Evolutionary conservation across 352 stramenopile species (phyloP), one percentile per base, ranked within the genome.

Genomic region (Phytopythium chamaehyphon): DNA sequence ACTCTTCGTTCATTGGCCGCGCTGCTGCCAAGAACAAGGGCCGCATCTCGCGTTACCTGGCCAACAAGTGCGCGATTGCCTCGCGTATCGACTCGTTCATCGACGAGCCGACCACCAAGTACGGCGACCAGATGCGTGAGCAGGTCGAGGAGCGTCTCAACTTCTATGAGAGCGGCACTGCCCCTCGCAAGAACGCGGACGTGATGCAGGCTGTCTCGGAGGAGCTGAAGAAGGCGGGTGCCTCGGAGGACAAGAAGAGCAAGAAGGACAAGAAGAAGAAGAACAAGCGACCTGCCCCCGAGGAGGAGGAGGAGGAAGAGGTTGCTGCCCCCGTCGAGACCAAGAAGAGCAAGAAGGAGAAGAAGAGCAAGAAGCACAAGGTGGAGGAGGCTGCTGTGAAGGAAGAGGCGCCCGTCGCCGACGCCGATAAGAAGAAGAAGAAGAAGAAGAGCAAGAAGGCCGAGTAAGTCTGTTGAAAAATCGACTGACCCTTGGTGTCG

Each of bases 1-100:
- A 99, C 77, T 99, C 96, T 33, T 98, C 95, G 28, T 99, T 99
- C 72, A 99, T 99, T 61, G 97, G 97, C 42, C 96, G 97, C 37
- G 97, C 98, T 39, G 96, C 96, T 54, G 88, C 96, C 56, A 99
- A 99, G 83, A 99, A 99, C 86, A 99, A 99, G 76, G 98, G 98
- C 48, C 84, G 97, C 54, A 99, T 99, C 73, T 98, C 93, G 52
- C 90, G 98, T 54, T 99, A 99, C 71, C 70, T 99, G 54, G 98
- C 98, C 43, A 99, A 99, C 85, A 99, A 99, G 86, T 99, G 97
- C 64, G 92, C 97, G 3, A 99, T 99, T 65, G 98, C 98, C 3
- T 98, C 95, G 35, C 88, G 98, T 58, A 99, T 99, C 51, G 98
- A 99, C 78, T 98, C 92, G 51, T 99, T 99, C 73, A 94, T 97